A percentile compares a stretch with the other conserved stretches of the same genome.
Evolutionary conservation across 768 basidiomycete genomes (phyloP).

Genomic region (Suillus spraguei): DNA sequence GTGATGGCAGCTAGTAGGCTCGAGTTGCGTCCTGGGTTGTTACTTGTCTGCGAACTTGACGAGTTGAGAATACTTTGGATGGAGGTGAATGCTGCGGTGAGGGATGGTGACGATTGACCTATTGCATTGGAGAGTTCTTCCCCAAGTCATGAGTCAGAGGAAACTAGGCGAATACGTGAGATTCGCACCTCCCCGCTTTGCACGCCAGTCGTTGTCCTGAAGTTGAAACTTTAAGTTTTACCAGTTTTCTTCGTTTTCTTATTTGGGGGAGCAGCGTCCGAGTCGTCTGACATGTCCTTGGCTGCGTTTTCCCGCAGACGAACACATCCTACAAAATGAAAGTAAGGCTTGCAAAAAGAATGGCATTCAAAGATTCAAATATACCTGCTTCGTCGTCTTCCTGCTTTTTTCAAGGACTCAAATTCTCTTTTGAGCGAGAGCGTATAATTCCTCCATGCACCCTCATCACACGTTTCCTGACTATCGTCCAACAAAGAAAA

Average conservation of each 20-base stretch:
- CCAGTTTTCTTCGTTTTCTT: constrained; percentile 30
- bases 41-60: background rate
- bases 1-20: constrained; percentile 24
- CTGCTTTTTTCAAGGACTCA: constrained; percentile 20
- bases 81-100: constrained; percentile 23
- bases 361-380: constrained; percentile 8
- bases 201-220: constrained; percentile 20
- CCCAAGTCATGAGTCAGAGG: background rate
- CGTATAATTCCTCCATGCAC: constrained; percentile 27
- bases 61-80: constrained; percentile 21
- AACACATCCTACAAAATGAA: constrained; percentile 20
- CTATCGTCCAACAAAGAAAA: constrained; percentile 19
- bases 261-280: constrained; percentile 27
- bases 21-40: constrained; percentile 8
- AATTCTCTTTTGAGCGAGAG: constrained; percentile 32
- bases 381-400: constrained; percentile 28
- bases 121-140: constrained; percentile 26
- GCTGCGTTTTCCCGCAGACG: constrained; percentile 19
- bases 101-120: constrained; percentile 26
- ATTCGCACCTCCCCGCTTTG: constrained; percentile 20
- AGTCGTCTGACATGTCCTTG: constrained; percentile 10
- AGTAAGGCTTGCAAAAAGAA: background rate
- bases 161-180: too few species aligned
- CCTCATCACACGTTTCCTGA: background rate
- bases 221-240: constrained; percentile 17